These are phyloP conservation scores for Kodamaea jinghongensis DNA, from an alignment of 805 yeast species.

Conservation along the genomic window DNA sequence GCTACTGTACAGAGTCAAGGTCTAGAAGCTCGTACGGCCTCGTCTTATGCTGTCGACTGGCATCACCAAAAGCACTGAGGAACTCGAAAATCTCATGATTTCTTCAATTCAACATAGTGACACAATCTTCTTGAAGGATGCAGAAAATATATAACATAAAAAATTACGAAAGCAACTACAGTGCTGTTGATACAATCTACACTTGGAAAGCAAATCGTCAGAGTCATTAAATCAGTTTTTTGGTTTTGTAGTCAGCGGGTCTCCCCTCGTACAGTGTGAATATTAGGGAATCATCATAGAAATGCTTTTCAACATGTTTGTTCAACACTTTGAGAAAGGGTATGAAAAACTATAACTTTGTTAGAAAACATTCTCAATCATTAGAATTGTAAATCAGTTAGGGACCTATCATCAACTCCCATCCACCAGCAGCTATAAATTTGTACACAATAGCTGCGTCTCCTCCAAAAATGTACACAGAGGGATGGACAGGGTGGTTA, in stretches of 20 bases:
- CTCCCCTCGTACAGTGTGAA: constrained; percentile 58
- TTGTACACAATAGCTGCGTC: constrained; percentile 54
- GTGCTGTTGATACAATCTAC: too few species aligned
- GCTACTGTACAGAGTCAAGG: too few species aligned
- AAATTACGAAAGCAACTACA: too few species aligned
- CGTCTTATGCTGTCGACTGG: too few species aligned
- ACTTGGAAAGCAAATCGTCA: constrained; percentile 20
- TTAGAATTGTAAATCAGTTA: constrained; percentile 27
- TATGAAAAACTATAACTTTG: neutral
- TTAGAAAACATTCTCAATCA: neutral
- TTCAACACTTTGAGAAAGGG: neutral
- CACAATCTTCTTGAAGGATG: too few species aligned
- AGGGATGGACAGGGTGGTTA: constrained; percentile 37
- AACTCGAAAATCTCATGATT: too few species aligned
- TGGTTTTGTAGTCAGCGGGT: constrained; percentile 36
- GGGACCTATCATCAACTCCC: constrained; percentile 53
- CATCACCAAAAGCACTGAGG: too few species aligned
- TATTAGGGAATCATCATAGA: constrained; percentile 44
- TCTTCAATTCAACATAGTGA: too few species aligned
- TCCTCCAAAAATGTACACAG: constrained; percentile 45
- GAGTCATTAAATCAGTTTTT: constrained; percentile 56
- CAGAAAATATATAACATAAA: too few species aligned
- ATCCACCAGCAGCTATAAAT: constrained; percentile 42
- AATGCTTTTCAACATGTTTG: constrained; percentile 8
- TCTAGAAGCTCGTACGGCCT: too few species aligned